Conservation (phyloP, 1,284 basidiomycete genomes). For the Heterobasidion occidentale region DNA sequence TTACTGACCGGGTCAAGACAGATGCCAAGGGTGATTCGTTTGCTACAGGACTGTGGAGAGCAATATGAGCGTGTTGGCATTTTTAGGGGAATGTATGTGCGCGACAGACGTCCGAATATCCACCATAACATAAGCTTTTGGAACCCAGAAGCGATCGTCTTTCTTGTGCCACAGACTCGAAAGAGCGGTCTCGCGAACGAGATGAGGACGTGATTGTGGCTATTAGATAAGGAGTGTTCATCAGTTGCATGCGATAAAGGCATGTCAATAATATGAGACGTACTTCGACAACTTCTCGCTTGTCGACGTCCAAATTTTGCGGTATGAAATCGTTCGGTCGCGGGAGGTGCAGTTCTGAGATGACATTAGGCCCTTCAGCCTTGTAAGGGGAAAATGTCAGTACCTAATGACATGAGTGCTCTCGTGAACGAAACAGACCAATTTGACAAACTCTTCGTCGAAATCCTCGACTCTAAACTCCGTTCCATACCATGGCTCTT, state of each 20-base stretch:
- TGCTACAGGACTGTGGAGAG: conserved; percentile 26
- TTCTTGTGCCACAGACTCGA: conserved; percentile 92
- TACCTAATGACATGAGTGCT: no score
- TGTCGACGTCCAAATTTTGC: conserved; percentile 77
- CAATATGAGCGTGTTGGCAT: background rate
- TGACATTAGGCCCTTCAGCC: conserved; percentile 57
- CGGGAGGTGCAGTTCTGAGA: conserved; percentile 72
- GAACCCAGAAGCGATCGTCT: conserved; percentile 93
- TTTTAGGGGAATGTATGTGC: background rate
- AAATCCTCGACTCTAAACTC: conserved; percentile 69
- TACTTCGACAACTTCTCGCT: conserved; percentile 57
- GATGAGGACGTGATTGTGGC: conserved; percentile 68
- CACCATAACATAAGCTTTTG: conserved; percentile 72
- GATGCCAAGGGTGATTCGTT: conserved; percentile 48
- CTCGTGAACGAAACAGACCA: conserved; percentile 34
- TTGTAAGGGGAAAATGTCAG: conserved; percentile 19
- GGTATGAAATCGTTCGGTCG: conserved; percentile 88
- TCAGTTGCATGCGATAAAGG: conserved; percentile 3
- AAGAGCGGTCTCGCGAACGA: conserved; percentile 65
- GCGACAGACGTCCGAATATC: conserved; percentile 47
- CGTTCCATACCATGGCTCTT: conserved; percentile 85
- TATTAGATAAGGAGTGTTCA: conserved; percentile 20
- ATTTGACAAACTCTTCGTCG: conserved; percentile 52
- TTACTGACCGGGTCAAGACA: conserved; percentile 54
- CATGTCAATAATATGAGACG: conserved; percentile 3